Evolutionary conservation across 2,329 filamentous ascomycete species (phyloP).

Genomic region (Cladosporium sp.): DNA sequence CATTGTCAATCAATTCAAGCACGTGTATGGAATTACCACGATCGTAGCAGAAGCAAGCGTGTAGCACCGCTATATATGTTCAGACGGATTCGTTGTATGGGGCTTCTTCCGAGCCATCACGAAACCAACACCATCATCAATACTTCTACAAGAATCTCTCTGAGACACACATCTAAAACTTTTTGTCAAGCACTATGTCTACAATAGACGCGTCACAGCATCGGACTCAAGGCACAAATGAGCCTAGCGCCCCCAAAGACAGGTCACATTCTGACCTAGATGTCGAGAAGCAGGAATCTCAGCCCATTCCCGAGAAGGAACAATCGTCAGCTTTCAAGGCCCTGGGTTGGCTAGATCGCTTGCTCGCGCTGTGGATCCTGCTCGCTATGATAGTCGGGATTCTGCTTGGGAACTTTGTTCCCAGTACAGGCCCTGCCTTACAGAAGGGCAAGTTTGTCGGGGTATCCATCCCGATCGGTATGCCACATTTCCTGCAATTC

Average conservation of each 20-base stretch:
- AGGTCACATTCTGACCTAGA: neutral
- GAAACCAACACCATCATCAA: too few relatives aligned
- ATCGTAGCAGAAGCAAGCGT: neutral
- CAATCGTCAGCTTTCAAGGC: constrained; percentile 34
- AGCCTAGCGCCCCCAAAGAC: neutral
- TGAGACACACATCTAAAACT: neutral
- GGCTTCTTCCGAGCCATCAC: too few relatives aligned
- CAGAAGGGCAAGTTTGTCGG: constrained; percentile 71
- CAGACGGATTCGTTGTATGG: neutral
- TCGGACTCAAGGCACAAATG: neutral
- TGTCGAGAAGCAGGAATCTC: neutral
- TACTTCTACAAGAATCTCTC: neutral
- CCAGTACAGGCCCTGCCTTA: constrained; percentile 59
- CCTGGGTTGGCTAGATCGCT: constrained; percentile 44
- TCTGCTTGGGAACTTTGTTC: constrained; percentile 71
- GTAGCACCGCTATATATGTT: neutral
- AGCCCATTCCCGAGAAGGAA: neutral
- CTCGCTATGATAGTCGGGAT: constrained; percentile 74
- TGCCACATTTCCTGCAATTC: neutral
- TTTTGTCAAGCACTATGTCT: neutral
- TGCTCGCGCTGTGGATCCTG: constrained; percentile 62
- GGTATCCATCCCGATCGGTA: constrained; percentile 61
- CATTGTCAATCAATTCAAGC: neutral
- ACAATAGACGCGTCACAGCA: neutral
- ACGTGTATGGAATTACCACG: neutral